A percentile compares a stretch with the other conserved stretches of the same genome.
Conservation (phyloP, 2,329 filamentous ascomycete species). For the Penicillium sp. region DNA sequence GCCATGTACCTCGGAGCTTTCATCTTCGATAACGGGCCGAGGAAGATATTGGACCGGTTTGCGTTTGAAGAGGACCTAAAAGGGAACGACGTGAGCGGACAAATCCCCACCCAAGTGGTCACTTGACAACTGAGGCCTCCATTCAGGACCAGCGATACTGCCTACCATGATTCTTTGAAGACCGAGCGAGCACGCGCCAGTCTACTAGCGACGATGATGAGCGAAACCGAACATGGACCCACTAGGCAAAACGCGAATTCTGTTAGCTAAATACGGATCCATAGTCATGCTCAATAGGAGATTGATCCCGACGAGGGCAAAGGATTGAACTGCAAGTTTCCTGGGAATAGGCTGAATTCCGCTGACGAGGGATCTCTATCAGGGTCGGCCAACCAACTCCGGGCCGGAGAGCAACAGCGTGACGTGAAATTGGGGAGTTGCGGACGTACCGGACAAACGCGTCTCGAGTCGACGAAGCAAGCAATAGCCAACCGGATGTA, state of each 20-base stretch:
- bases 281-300: no score
- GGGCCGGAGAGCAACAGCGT: slow-evolving; percentile 1
- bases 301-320: no score
- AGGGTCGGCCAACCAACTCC: not conserved
- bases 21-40: slow-evolving; percentile 66
- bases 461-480: slow-evolving; percentile 3
- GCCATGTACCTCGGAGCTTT: slow-evolving; percentile 63
- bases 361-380: no score
- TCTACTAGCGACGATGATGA: slow-evolving; percentile 22
- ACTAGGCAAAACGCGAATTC: slow-evolving; percentile 15
- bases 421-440: slow-evolving; percentile 4
- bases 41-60: slow-evolving; percentile 84
- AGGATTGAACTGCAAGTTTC: not conserved
- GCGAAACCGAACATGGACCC: slow-evolving; percentile 14
- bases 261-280: slow-evolving; percentile 8
- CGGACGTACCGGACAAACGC: slow-evolving; percentile 18
- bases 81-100: slow-evolving; percentile 19
- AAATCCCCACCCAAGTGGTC: not conserved
- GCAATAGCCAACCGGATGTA: slow-evolving; percentile 1
- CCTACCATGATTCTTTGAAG: slow-evolving; percentile 31
- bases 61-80: slow-evolving; percentile 86
- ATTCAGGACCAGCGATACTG: slow-evolving; percentile 5
- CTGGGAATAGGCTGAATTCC: no score
- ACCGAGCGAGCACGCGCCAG: slow-evolving; percentile 18
- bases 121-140: no score